A percentile compares a stretch with the other conserved stretches of the same genome.
phyloP scores from a whole-genome alignment of 371 early-diverging fungal species.

The Smittium culicis region DNA sequence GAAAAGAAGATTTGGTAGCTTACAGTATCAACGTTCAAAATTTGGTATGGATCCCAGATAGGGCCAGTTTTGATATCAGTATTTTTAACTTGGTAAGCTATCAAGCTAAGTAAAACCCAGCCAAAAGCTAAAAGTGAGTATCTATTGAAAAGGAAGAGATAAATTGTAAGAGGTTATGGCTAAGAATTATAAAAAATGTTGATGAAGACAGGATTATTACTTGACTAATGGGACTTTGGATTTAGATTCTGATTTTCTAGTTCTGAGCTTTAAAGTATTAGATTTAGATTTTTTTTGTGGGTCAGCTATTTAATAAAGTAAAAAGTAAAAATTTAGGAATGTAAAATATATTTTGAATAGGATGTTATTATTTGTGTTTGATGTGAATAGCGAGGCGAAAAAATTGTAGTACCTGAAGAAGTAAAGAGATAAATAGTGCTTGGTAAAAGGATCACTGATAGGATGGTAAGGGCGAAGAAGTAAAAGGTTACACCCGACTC shows the following conservation, averaged over 20 bases:
- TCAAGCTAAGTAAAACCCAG: constrained; percentile 63
- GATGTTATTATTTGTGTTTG: neutral
- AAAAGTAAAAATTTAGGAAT: neutral
- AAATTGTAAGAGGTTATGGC: neutral
- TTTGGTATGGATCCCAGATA: constrained; percentile 84
- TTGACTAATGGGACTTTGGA: constrained; percentile 24
- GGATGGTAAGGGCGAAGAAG: constrained; percentile 75
- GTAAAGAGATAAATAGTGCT: constrained; percentile 40
- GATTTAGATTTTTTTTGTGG: constrained; percentile 18
- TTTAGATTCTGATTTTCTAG: constrained; percentile 20
- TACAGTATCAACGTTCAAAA: constrained; percentile 62
- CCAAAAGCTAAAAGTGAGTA: constrained; percentile 42
- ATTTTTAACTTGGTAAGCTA: constrained; percentile 59
- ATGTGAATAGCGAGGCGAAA: too few relatives aligned
- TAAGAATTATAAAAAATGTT: neutral
- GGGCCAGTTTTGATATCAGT: constrained; percentile 47
- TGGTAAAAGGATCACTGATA: constrained; percentile 68
- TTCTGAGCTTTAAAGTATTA: constrained; percentile 25
- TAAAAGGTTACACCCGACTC: constrained; percentile 86
- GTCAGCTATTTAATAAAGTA: constrained; percentile 14
- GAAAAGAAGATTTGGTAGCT: constrained; percentile 23
- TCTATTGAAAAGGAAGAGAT: neutral
- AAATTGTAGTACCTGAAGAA: neutral
- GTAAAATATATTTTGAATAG: neutral
- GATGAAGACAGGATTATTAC: neutral